A percentile compares a stretch with the other conserved stretches of the same genome.
Conservation (phyloP, 148 eudicot species). For the Polygonum maritimum region DNA sequence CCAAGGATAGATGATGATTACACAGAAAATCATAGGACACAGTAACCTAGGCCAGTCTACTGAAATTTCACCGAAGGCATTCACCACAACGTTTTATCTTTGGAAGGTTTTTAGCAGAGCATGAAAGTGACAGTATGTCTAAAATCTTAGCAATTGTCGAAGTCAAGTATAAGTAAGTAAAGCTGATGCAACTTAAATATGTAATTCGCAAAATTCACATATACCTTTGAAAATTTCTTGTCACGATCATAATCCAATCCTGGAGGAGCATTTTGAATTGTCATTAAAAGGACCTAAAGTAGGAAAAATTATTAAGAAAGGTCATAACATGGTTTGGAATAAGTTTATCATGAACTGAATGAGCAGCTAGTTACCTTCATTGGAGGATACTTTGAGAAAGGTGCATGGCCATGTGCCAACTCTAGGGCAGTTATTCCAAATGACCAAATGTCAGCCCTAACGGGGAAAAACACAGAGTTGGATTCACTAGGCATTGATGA, state of each 20-base stretch:
- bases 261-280: slow-evolving; percentile 98
- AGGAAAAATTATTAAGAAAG: slow-evolving; percentile 4
- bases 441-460: slow-evolving; percentile 99
- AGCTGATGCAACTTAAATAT: not conserved
- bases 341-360: not conserved
- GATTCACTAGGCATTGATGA: not conserved
- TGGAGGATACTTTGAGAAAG: slow-evolving; percentile 98
- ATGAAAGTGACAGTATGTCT: not conserved
- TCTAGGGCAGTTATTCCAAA: slow-evolving; percentile 98
- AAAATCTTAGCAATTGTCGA: not conserved
- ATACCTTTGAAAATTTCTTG: slow-evolving; percentile 91
- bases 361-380: slow-evolving; percentile 62
- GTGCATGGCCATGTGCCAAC: slow-evolving; percentile 99
- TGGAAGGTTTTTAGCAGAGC: not conserved
- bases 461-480: not conserved
- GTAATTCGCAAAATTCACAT: not conserved
- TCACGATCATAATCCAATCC: slow-evolving; percentile 98
- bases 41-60: not conserved
- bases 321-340: not conserved
- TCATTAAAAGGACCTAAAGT: slow-evolving; percentile 82
- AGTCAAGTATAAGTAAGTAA: not conserved
- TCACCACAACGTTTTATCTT: not conserved
- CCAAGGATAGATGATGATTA: not conserved
- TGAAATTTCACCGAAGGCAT: not conserved
- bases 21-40: not conserved